Conservation (phyloP, 2,329 filamentous ascomycete genomes). For the Penicillium sp. region DNA sequence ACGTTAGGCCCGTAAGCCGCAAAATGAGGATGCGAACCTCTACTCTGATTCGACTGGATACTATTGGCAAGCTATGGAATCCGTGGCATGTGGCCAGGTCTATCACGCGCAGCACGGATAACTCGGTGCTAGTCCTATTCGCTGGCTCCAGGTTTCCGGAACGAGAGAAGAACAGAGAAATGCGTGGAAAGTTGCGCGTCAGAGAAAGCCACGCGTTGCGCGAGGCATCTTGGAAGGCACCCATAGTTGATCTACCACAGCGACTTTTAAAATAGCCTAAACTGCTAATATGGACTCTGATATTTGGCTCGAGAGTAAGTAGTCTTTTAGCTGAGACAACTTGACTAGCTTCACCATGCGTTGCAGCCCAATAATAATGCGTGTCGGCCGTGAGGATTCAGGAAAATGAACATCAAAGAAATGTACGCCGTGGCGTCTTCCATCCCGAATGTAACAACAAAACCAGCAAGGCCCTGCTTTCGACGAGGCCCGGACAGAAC, state of each 20-base stretch:
- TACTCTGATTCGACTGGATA: slow-evolving; percentile 10
- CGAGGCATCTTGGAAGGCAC: neutral
- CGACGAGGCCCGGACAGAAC: slow-evolving; percentile 1
- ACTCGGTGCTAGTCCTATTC: neutral
- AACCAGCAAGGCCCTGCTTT: neutral
- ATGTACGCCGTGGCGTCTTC: neutral
- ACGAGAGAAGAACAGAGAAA: neutral
- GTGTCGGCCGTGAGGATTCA: slow-evolving; percentile 1
- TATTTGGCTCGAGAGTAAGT: neutral
- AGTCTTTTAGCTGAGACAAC: neutral
- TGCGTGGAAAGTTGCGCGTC: slow-evolving; percentile 9
- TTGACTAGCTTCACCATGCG: neutral
- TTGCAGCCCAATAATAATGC: slow-evolving; percentile 1
- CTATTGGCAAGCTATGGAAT: neutral
- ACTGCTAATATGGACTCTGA: neutral
- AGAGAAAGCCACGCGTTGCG: slow-evolving; percentile 15
- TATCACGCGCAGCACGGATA: slow-evolving; percentile 10
- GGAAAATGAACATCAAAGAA: neutral
- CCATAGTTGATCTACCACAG: slow-evolving; percentile 1
- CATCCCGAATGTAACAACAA: slow-evolving; percentile 8
- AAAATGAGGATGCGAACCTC: neutral
- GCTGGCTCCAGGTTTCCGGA: neutral
- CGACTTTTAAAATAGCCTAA: slow-evolving; percentile 2
- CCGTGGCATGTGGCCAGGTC: slow-evolving; percentile 11
- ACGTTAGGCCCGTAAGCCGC: neutral